These are phyloP conservation scores for Hypoxylon sp. DNA, from an alignment of 2,329 filamentous ascomycete genomes.

Conservation along the genomic window DNA sequence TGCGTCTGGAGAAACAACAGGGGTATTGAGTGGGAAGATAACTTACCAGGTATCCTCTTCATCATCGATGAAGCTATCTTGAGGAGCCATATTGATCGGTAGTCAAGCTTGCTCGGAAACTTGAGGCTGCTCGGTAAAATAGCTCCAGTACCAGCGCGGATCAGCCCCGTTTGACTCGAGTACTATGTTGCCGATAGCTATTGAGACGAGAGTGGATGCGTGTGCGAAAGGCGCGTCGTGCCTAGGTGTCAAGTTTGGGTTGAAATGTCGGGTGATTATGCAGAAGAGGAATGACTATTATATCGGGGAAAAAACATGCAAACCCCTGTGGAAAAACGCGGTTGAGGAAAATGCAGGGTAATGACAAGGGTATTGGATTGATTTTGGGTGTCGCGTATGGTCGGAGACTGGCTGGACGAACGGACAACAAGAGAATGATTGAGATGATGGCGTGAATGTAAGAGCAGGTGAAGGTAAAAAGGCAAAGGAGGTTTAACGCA, in stretches of 20 bases:
- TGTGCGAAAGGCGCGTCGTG: constrained; percentile 39
- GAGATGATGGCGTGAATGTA: constrained; percentile 33
- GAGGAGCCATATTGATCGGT: constrained; percentile 70
- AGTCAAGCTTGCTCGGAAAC: constrained; percentile 27
- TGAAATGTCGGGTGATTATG: constrained; percentile 48
- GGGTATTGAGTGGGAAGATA: constrained; percentile 30
- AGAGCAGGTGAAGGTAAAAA: constrained; percentile 47
- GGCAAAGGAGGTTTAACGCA: constrained; percentile 51
- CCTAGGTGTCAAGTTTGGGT: constrained; percentile 41
- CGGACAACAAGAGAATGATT: constrained; percentile 25
- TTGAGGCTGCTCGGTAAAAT: constrained; percentile 22
- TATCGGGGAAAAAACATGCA: constrained; percentile 31
- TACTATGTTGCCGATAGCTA: constrained; percentile 2
- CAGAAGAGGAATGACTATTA: constrained; percentile 38
- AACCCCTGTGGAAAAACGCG: constrained; percentile 32
- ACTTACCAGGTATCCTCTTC: constrained; percentile 78
- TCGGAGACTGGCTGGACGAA: constrained; percentile 18
- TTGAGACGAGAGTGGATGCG: constrained; percentile 20
- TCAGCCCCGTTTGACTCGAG: constrained; percentile 6
- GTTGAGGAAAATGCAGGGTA: constrained; percentile 26
- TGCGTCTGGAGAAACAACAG: constrained; percentile 25
- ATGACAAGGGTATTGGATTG: constrained; percentile 14
- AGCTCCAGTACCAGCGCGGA: constrained; percentile 16
- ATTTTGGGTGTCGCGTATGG: constrained; percentile 27
- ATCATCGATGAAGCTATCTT: constrained; percentile 80